Conservation (phyloP, 2,329 filamentous ascomycete species). For the Cladosporium velox region DNA sequence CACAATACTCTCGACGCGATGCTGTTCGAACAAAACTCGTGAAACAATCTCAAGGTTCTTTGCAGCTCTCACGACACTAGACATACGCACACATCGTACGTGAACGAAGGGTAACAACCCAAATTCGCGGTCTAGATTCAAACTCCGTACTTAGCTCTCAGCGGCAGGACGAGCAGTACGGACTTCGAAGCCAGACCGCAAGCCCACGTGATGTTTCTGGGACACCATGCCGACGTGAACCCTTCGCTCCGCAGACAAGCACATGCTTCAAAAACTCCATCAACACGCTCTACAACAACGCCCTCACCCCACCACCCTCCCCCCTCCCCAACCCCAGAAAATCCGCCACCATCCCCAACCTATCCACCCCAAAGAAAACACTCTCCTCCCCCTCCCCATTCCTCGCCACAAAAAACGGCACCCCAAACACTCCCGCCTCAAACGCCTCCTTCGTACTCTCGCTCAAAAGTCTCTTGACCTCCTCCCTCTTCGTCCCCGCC, state of each 20-base stretch:
- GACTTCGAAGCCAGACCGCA: too few relatives aligned
- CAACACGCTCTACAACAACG: not conserved
- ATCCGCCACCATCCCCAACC: slow-evolving; percentile 57
- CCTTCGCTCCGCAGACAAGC: too few relatives aligned
- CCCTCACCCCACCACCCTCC: not conserved
- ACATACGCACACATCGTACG: too few relatives aligned
- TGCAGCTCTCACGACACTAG: too few relatives aligned
- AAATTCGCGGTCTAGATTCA: too few relatives aligned
- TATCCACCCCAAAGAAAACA: slow-evolving; percentile 62
- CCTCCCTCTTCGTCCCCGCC: slow-evolving; percentile 36
- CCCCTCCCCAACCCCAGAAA: slow-evolving; percentile 54
- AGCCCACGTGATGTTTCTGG: too few relatives aligned
- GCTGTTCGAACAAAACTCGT: not conserved
- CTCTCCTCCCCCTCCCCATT: slow-evolving; percentile 57
- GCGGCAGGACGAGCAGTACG: too few relatives aligned
- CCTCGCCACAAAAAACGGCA: slow-evolving; percentile 61
- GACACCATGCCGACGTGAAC: too few relatives aligned
- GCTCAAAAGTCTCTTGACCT: slow-evolving; percentile 50
- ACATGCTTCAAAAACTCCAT: not conserved
- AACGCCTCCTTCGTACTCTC: slow-evolving; percentile 56
- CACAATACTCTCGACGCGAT: not conserved
- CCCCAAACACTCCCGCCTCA: slow-evolving; percentile 58
- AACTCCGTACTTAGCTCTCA: too few relatives aligned
- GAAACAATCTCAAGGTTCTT: too few relatives aligned
- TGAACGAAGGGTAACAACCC: too few relatives aligned